A percentile compares a stretch with the other conserved stretches of the same genome.
phyloP scores from a whole-genome alignment of 495 filamentous ascomycete genomes.

The Stereocaulon alpinum region DNA sequence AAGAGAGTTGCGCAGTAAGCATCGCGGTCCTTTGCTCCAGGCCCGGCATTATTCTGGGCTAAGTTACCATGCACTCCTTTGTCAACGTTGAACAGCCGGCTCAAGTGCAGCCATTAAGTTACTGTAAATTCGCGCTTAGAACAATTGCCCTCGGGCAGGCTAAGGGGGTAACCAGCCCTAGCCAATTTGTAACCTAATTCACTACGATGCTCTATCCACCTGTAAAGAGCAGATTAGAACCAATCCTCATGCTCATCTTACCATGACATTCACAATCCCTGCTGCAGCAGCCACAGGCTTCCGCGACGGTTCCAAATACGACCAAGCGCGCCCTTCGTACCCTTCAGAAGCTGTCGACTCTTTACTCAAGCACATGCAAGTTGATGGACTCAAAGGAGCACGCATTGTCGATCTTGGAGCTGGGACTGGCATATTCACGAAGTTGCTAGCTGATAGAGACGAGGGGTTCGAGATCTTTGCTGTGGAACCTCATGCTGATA shows the following conservation, averaged over 20 bases:
- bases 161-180: too few species aligned
- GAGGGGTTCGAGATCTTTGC: conserved; percentile 43
- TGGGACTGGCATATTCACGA: conserved; percentile 59
- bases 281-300: conserved; percentile 35
- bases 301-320: conserved; percentile 45
- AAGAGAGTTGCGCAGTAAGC: too few species aligned
- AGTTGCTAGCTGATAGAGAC: conserved; percentile 42
- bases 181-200: too few species aligned
- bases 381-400: conserved; percentile 33
- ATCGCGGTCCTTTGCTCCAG: too few species aligned
- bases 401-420: conserved; percentile 51
- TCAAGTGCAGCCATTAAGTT: too few species aligned
- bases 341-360: conserved; percentile 40
- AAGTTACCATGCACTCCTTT: too few species aligned
- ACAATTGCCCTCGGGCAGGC: too few species aligned
- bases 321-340: conserved; percentile 53
- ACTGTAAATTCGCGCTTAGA: too few species aligned
- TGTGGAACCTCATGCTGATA: conserved; percentile 51
- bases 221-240: background rate
- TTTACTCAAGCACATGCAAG: conserved; percentile 39
- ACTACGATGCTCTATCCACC: background rate
- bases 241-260: background rate
- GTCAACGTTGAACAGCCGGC: too few species aligned
- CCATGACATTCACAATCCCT: conserved; percentile 1
- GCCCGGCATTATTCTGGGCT: too few species aligned